Evolutionary conservation across 768 basidiomycete genomes (phyloP).

Genomic region (Mycena filopes): DNA sequence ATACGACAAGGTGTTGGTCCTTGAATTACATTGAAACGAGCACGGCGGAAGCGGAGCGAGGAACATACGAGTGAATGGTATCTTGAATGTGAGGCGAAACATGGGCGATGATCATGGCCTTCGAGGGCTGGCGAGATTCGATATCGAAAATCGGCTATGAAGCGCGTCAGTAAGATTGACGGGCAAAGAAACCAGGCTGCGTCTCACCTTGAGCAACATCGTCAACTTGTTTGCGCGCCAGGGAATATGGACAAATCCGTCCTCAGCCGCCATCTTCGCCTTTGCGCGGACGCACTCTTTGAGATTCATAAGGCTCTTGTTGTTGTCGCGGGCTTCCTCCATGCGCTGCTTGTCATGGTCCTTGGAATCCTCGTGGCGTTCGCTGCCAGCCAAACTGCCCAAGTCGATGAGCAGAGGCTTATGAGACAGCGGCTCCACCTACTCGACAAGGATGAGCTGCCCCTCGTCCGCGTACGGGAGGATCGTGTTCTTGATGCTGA

Average conservation of each 20-base stretch:
- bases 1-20: conserved; percentile 46
- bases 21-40: conserved; percentile 2
- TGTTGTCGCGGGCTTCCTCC: conserved; percentile 47
- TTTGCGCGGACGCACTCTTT: conserved; percentile 51
- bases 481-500: conserved; percentile 45
- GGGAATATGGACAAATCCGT: conserved; percentile 50
- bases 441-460: conserved; percentile 49
- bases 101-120: conserved; percentile 48
- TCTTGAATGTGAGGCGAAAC: conserved; percentile 51
- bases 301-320: conserved; percentile 48
- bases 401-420: background rate
- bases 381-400: conserved; percentile 47
- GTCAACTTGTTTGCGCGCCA: conserved; percentile 48
- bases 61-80: conserved; percentile 38
- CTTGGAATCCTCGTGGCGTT: conserved; percentile 50
- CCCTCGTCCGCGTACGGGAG: conserved; percentile 47
- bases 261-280: conserved; percentile 47
- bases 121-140: conserved; percentile 43
- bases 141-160: conserved; percentile 48
- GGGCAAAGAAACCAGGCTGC: background rate
- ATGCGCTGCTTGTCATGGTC: conserved; percentile 48
- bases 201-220: conserved; percentile 45
- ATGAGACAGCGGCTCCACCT: conserved; percentile 9
- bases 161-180: background rate
- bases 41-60: background rate